phyloP scores from a whole-genome alignment of 2,329 filamentous ascomycete genomes.

The Cadophora luteo-olivacea region DNA sequence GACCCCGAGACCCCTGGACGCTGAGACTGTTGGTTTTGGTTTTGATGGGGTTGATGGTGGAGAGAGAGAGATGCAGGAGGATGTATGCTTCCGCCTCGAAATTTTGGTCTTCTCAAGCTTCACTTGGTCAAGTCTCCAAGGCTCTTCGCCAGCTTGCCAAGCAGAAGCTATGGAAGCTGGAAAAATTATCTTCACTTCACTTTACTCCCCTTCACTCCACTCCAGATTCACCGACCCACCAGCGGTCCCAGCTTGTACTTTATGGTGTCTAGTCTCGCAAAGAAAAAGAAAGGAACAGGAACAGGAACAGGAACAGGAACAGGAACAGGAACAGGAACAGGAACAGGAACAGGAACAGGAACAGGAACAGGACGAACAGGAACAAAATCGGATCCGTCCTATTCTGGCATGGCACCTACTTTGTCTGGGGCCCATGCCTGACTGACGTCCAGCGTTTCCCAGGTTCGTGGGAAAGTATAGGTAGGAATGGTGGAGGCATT shows the following conservation, averaged over 20 bases:
- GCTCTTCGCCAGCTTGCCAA: not conserved
- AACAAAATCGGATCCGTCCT: not conserved
- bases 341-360: too few relatives aligned
- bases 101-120: not conserved
- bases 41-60: not conserved
- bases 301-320: too few relatives aligned
- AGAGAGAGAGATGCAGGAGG: not conserved
- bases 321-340: too few relatives aligned
- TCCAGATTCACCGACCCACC: not conserved
- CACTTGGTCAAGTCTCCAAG: not conserved
- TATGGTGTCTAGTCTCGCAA: too few relatives aligned
- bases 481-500: not conserved
- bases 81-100: slow-evolving; percentile 12
- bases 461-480: not conserved
- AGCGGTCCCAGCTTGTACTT: not conserved
- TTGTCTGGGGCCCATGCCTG: not conserved
- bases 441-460: not conserved
- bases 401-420: not conserved
- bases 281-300: too few relatives aligned
- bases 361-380: too few relatives aligned
- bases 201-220: too few relatives aligned
- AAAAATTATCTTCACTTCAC: not conserved
- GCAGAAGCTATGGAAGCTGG: not conserved
- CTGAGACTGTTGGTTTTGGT: not conserved
- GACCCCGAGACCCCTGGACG: not conserved